A percentile compares a stretch with the other conserved stretches of the same genome.
Conservation (phyloP, 345 rosid species). For the Mangifera indica region DNA sequence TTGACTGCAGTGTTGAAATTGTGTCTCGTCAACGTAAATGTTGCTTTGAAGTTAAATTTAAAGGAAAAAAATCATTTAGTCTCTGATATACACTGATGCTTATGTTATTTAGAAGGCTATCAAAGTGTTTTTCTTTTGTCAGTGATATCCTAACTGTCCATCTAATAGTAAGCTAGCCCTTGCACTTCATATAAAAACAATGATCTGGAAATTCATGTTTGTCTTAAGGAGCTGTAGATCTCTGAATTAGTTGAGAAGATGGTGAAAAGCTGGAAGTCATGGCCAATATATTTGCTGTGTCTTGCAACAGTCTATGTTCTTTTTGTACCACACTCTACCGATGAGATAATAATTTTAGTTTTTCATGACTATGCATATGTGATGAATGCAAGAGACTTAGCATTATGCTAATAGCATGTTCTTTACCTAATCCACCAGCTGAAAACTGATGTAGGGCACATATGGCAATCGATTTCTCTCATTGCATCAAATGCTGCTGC, state of each 20-base stretch:
- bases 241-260: neutral
- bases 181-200: neutral
- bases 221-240: neutral
- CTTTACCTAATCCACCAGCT: slow-evolving; percentile 23
- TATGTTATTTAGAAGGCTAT: neutral
- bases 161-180: neutral
- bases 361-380: slow-evolving; percentile 13
- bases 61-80: slow-evolving; percentile 1
- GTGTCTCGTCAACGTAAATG: slow-evolving; percentile 68
- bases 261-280: neutral
- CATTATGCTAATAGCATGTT: slow-evolving; percentile 9
- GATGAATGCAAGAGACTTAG: slow-evolving; percentile 6
- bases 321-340: neutral
- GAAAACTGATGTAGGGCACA: slow-evolving; percentile 57
- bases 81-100: neutral
- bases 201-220: neutral
- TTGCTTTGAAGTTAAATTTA: neutral
- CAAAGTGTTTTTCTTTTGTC: neutral
- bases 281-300: neutral
- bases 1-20: slow-evolving; percentile 83
- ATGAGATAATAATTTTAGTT: neutral
- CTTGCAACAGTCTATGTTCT: neutral
- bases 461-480: slow-evolving; percentile 75
- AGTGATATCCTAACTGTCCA: neutral
- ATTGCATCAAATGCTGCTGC: slow-evolving; percentile 91